Conservation (phyloP, 148 eudicot genomes). For the Chenopodium berlandieri region DNA sequence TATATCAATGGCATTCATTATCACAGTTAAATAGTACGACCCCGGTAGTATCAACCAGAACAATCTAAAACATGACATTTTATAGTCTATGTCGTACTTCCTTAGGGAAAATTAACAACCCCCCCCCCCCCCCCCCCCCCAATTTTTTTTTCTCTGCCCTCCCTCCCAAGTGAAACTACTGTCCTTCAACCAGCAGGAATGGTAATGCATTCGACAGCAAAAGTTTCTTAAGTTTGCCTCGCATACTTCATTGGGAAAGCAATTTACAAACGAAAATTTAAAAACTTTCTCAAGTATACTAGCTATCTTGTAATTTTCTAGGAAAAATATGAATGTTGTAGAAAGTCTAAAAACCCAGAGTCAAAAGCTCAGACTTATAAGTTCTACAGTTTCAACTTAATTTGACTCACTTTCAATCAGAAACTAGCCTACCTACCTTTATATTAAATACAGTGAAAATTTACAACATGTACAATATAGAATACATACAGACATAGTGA, state of each 20-base stretch:
- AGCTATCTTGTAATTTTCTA: neutral
- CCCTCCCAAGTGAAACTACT: neutral
- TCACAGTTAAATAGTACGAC: neutral
- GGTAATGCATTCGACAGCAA: neutral
- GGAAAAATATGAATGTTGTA: neutral
- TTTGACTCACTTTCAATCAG: neutral
- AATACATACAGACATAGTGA: neutral
- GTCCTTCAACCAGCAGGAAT: neutral
- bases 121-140: neutral
- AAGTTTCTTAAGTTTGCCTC: neutral
- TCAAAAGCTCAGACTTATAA: neutral
- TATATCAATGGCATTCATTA: neutral
- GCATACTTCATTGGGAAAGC: neutral
- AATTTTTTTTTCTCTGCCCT: too few relatives aligned
- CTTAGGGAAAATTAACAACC: too few relatives aligned
- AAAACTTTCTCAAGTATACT: neutral
- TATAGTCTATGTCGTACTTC: neutral
- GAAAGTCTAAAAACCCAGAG: neutral
- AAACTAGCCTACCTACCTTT: neutral
- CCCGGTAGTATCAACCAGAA: neutral
- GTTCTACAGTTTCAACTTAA: neutral
- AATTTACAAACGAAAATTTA: neutral
- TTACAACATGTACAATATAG: neutral
- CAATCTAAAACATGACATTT: neutral
- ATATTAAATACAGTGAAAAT: neutral